Evolutionary conservation across 495 filamentous ascomycete species (phyloP), one percentile per base, ranked within the genome.

Genomic region (Hypomontagnella monticulosa): DNA sequence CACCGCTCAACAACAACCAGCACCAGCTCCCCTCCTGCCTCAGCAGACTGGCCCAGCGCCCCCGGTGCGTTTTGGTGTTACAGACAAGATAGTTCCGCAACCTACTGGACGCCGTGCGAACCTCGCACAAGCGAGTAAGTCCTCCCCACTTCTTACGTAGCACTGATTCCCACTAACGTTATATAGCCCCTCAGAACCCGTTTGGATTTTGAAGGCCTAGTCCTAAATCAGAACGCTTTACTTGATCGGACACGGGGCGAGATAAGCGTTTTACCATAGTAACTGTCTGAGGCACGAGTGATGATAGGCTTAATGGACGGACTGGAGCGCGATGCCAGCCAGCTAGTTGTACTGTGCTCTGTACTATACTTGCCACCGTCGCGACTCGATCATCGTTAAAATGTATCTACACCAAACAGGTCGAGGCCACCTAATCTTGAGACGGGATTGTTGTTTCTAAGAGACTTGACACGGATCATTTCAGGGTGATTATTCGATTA

Each of bases 21-120:
- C 79, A 6, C 14, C 53, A 1, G 62, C 71, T 44, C 69, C 88
- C 78, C 79, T 99, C 57, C 75, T 87, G 46, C 88, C 95, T 32
- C 95, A 99, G 76, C 89, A 93, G 81, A 99, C 95, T 2, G 95
- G 95, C 0, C 96, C 95, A n/a, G 79, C 95, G 32, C 95, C 95
- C 30, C 87, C 93, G 14, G 86, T 99, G 15, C 82, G 93, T 62
- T 99, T 99, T 70, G 95, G 95, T 18, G 89, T 97, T 43, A 80
- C 83, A 64, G 92, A 92, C 75, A 93, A 91, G 73, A 78, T 98
- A 69, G 84, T 86, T 60, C 91, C 93, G 30, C 95, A 99, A 80
- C 85, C 93, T 18, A 99, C 95, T 20, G 96, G 95, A 67, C 76
- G 89, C 63, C 88, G 89, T 82, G 95, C 95, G 54, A 97, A 98